Conservation (phyloP, 768 basidiomycete genomes). For the Mycena pura region DNA sequence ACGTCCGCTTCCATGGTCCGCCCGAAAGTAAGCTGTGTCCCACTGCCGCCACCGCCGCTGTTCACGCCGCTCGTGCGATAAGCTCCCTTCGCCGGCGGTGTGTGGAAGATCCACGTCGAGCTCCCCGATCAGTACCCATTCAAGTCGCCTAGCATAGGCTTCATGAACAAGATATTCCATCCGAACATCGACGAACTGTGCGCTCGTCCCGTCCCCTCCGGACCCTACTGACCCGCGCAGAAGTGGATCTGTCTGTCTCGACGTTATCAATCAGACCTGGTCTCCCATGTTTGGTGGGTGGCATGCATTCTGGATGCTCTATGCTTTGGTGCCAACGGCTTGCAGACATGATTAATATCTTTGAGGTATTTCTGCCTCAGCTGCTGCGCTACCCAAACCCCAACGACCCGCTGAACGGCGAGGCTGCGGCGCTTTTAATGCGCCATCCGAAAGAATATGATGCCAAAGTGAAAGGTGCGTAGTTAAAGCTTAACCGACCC, state of each 20-base stretch:
- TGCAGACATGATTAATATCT: slow-evolving; percentile 98
- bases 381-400: slow-evolving; percentile 98
- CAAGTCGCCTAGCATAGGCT: slow-evolving; percentile 98
- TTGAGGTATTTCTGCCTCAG: slow-evolving; percentile 97
- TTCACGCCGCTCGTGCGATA: slow-evolving; percentile 15
- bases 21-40: slow-evolving; percentile 76
- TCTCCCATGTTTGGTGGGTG: slow-evolving; percentile 98
- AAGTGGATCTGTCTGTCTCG: slow-evolving; percentile 97
- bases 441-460: slow-evolving; percentile 97
- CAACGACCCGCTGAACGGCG: slow-evolving; percentile 96
- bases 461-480: slow-evolving; percentile 86
- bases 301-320: not conserved
- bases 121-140: slow-evolving; percentile 98
- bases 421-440: slow-evolving; percentile 97
- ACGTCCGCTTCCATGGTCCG: slow-evolving; percentile 94
- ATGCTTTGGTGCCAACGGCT: slow-evolving; percentile 1
- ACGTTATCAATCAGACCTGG: slow-evolving; percentile 99
- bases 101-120: slow-evolving; percentile 99
- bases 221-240: slow-evolving; percentile 45
- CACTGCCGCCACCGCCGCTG: slow-evolving; percentile 1
- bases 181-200: slow-evolving; percentile 99
- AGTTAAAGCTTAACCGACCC: not conserved
- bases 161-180: slow-evolving; percentile 99
- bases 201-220: slow-evolving; percentile 37
- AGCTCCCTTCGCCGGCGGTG: slow-evolving; percentile 98